A percentile compares a stretch with the other conserved stretches of the same genome.
phyloP scores from a whole-genome alignment of 139 green algal species.

The Deuterostichococcus epilithicus region DNA sequence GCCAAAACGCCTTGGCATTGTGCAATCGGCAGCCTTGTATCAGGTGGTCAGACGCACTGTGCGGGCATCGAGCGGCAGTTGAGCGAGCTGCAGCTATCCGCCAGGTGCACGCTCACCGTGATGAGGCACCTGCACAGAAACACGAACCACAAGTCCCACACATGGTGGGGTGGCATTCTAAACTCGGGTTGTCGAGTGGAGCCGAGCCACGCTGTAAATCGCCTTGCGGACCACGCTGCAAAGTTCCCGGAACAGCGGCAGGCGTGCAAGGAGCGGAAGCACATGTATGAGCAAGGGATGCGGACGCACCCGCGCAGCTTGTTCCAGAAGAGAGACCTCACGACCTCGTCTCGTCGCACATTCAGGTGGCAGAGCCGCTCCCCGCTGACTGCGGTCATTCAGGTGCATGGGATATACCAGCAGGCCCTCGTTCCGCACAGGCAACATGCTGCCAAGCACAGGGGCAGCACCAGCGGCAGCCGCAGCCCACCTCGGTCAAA shows the following conservation, averaged over 20 bases:
- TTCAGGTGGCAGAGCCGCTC: constrained; percentile 41
- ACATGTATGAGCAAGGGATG: no score
- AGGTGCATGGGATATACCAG: neutral
- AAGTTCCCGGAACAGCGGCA: no score
- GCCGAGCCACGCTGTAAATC: no score
- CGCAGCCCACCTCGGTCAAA: constrained; percentile 28
- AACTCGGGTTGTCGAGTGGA: no score
- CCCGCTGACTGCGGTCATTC: constrained; percentile 20
- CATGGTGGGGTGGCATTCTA: no score
- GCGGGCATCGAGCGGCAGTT: constrained; percentile 15
- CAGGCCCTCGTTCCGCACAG: neutral
- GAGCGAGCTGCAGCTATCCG: constrained; percentile 35
- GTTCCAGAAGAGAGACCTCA: constrained; percentile 47
- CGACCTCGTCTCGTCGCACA: constrained; percentile 33
- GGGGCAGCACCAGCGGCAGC: neutral
- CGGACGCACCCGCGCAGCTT: constrained; percentile 30
- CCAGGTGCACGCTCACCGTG: constrained; percentile 34
- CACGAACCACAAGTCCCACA: no score
- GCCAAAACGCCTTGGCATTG: no score
- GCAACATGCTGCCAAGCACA: neutral
- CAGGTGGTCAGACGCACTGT: no score
- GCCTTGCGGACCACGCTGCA: no score
- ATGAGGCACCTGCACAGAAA: constrained; percentile 15
- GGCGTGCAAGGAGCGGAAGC: no score
- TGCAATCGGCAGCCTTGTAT: no score